A percentile compares a stretch with the other conserved stretches of the same genome.
Evolutionary conservation across 306 rosid species (phyloP).

Genomic region (Malus domestica): ASM211411v1 NC_041798.1:40884001-40884500

Average conservation of each 20-base stretch:
- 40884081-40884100: too few species aligned
- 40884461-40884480: not conserved
- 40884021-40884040: not conserved
- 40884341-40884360: slow-evolving; percentile 86
- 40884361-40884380: slow-evolving; percentile 78
- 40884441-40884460: not conserved
- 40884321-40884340: slow-evolving; percentile 96
- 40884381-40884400: not conserved
- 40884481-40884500: not conserved
- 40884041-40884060: not conserved
- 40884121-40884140: too few species aligned
- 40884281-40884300: slow-evolving; percentile 67
- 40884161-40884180: not conserved
- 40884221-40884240: slow-evolving; percentile 43
- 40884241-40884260: slow-evolving; percentile 81
- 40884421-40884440: not conserved
- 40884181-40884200: not conserved
- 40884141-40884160: not conserved
- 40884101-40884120: too few species aligned
- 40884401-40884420: not conserved
- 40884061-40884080: too few species aligned
- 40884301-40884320: slow-evolving; percentile 58
- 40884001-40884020: not conserved
- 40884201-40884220: not conserved
- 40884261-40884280: slow-evolving; percentile 93